phyloP scores from a whole-genome alignment of 1,284 basidiomycete species.

The Anthracocystis walkeri region DNA sequence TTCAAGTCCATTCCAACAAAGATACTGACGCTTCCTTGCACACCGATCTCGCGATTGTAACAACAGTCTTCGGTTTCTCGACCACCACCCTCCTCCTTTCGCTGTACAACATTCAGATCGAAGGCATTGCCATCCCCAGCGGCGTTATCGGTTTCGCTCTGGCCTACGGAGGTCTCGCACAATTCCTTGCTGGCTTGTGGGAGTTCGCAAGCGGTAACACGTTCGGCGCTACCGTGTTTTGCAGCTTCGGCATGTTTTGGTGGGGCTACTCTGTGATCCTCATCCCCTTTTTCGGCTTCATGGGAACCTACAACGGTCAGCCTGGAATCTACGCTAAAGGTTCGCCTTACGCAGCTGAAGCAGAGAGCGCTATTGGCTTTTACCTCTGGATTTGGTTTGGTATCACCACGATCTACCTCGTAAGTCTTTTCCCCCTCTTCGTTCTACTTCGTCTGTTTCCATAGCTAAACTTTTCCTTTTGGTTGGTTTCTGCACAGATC shows the following conservation, averaged over 20 bases:
- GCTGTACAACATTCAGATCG: slow-evolving; percentile 50
- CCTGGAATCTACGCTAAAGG: slow-evolving; percentile 45
- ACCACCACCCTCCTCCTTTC: slow-evolving; percentile 52
- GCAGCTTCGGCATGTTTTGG: slow-evolving; percentile 56
- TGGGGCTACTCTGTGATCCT: slow-evolving; percentile 58
- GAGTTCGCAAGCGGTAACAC: slow-evolving; percentile 61
- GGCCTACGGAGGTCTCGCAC: slow-evolving; percentile 47
- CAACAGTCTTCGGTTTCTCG: slow-evolving; percentile 42
- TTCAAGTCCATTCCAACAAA: not conserved
- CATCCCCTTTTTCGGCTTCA: slow-evolving; percentile 56
- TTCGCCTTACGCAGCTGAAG: slow-evolving; percentile 36
- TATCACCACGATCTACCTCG: slow-evolving; percentile 55
- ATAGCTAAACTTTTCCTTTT: not conserved
- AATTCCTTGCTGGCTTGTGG: slow-evolving; percentile 60
- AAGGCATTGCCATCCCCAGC: slow-evolving; percentile 47
- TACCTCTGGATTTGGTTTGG: slow-evolving; percentile 59
- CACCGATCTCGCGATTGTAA: not conserved
- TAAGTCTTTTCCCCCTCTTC: not conserved
- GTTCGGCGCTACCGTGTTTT: slow-evolving; percentile 56
- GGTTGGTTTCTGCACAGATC: not conserved
- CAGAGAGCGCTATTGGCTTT: slow-evolving; percentile 38
- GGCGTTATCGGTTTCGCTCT: slow-evolving; percentile 41
- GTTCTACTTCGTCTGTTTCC: not conserved
- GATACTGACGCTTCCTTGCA: not conserved
- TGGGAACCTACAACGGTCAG: slow-evolving; percentile 46